Base-by-base conservation (phyloP, 345 rosid species). In the Sapria himalayana region DNA sequence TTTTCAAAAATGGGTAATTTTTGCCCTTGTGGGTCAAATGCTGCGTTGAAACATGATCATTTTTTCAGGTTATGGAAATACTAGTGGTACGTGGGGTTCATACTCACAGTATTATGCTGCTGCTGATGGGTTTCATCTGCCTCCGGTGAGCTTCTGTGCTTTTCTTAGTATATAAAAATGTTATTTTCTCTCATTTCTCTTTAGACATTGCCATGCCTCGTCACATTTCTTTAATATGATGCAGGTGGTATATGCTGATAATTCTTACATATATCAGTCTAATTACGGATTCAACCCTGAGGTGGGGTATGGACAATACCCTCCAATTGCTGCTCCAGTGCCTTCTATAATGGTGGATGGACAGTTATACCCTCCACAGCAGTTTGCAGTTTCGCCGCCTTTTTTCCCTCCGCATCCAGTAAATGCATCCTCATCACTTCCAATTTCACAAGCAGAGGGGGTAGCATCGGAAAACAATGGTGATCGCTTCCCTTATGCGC, bases 231-330 rank as follows among this genome's bases (percentile, higher is more conserved):
- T 48, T 59, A 12, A 12, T 9, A 7, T 33, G 25, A 13, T 29
- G 48, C 62, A 76, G 85, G 65, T 72, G 41, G 58, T 72, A 15
- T 72, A 67, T 68, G 63, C 49, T 64, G 85, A 70, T 13, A 72
- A 56, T 19, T 62, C 85, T 23, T 38, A 64, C 41, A 22, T 69
- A 61, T 62, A 57, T 57, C 77, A 60, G 15, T 56, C 85, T 41
- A 69, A 71, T 16, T 76, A 38, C 55, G 56, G 65, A 37, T 72
- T 50, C 46, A 69, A 57, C 49, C 77, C 80, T 41, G 74, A 69
- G 20, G 55, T 61, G 44, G 55, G 59, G 8, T 64, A 64, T 36
- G 74, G 74, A 19, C 74, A 64, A 33, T 69, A 51, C 50, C 64
- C 74, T 39, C 65, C 74, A 12, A 55, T 64, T 37, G 67, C 70